phyloP scores from a whole-genome alignment of 2,329 filamentous ascomycete genomes.

The Lachnellula cervina region DNA sequence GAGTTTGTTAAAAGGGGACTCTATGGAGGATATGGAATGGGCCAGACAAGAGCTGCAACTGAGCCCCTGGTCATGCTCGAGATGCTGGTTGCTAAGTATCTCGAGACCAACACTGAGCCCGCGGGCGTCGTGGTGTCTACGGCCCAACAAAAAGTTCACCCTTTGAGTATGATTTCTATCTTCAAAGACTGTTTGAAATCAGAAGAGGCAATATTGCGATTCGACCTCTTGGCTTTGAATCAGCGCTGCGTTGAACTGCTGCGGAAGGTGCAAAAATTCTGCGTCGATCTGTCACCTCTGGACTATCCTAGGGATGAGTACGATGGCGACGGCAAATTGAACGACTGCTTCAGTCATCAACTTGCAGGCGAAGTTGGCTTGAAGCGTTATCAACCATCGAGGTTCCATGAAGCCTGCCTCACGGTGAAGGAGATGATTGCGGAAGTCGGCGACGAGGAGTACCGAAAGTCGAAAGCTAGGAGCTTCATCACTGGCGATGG shows the following conservation, averaged over 20 bases:
- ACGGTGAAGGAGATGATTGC: background rate
- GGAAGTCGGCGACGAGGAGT: background rate
- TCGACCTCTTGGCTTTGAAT: constrained; percentile 2
- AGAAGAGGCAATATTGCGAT: background rate
- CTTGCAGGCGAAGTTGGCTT: background rate
- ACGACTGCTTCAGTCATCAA: background rate
- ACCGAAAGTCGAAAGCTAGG: background rate
- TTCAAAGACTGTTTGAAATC: background rate
- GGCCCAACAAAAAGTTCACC: background rate
- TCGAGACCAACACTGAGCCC: background rate
- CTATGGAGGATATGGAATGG: background rate
- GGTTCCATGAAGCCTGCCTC: background rate
- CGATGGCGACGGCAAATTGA: background rate
- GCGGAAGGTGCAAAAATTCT: background rate
- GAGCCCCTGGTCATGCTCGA: constrained; percentile 3
- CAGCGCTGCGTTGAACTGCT: constrained; percentile 5
- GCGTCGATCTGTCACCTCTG: constrained; percentile 2
- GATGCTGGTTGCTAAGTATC: constrained; percentile 1
- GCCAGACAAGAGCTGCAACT: background rate
- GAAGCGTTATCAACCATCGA: background rate
- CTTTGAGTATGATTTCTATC: background rate
- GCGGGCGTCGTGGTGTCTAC: background rate
- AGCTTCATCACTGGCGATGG: background rate
- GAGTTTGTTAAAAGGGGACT: background rate
- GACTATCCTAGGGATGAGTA: constrained; percentile 1